phyloP scores from a whole-genome alignment of 83 land plant species.

The Picea abies region DNA sequence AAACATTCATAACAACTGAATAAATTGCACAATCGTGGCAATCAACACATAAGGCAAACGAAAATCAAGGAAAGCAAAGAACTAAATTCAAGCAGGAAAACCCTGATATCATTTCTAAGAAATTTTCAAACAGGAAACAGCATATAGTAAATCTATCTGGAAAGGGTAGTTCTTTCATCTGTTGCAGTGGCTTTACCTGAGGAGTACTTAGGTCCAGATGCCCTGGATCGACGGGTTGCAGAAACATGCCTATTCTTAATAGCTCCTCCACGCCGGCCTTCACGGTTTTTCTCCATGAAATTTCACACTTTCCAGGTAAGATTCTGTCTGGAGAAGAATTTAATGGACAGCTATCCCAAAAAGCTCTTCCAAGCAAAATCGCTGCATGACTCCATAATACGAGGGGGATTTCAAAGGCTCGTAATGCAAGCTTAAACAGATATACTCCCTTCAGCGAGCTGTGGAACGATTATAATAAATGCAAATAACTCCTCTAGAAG shows the following conservation, averaged over 20 bases:
- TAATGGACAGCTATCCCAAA: too few species aligned
- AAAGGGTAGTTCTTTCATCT: too few species aligned
- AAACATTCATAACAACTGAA: background rate
- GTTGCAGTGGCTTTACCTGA: background rate
- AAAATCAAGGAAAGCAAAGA: background rate
- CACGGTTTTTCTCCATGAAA: constrained; percentile 15
- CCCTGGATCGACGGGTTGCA: constrained; percentile 10
- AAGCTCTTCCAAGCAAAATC: too few species aligned
- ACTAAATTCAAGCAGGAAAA: background rate
- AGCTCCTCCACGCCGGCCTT: constrained; percentile 11
- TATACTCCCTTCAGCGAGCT: background rate
- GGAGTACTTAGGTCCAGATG: constrained; percentile 10
- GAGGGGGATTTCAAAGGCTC: too few species aligned
- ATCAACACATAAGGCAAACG: too few species aligned
- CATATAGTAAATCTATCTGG: background rate
- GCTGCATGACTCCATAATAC: too few species aligned
- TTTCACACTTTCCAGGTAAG: background rate
- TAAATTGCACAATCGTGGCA: too few species aligned
- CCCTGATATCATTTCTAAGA: background rate
- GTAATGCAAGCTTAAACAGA: background rate
- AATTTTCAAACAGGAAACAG: background rate
- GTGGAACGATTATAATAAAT: background rate
- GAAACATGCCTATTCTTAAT: constrained; percentile 13
- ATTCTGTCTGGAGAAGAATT: too few species aligned
- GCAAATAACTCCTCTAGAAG: background rate